A percentile compares a stretch with the other conserved stretches of the same genome.
Evolutionary conservation across 345 rosid species (phyloP).

Genomic region (sweet orange (Citrus sinensis)): DNA sequence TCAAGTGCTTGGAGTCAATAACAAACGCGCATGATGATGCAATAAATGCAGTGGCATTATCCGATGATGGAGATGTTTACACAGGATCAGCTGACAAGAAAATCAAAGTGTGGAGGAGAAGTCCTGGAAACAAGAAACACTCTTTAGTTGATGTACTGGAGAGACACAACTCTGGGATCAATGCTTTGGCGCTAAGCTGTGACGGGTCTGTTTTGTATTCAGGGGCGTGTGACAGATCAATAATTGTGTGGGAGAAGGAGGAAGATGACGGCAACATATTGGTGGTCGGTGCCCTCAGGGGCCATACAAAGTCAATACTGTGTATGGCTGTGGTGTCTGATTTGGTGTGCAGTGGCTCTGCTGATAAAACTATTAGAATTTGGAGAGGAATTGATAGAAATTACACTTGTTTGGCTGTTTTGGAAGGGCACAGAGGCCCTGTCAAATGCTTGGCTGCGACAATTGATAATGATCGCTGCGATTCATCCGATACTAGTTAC

Average conservation of each 20-base stretch:
- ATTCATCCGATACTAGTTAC: slow-evolving; percentile 30
- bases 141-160: slow-evolving; percentile 46
- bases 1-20: slow-evolving; percentile 80
- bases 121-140: slow-evolving; percentile 47
- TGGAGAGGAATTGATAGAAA: slow-evolving; percentile 50
- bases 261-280: slow-evolving; percentile 35
- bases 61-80: slow-evolving; percentile 58
- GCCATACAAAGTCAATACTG: slow-evolving; percentile 71
- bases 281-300: slow-evolving; percentile 57
- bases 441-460: slow-evolving; percentile 82
- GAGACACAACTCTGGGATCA: slow-evolving; percentile 73
- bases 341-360: slow-evolving; percentile 80
- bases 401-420: slow-evolving; percentile 55
- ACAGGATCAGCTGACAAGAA: slow-evolving; percentile 87
- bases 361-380: slow-evolving; percentile 69
- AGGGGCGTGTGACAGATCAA: slow-evolving; percentile 71
- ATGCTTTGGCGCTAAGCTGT: slow-evolving; percentile 65
- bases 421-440: slow-evolving; percentile 84
- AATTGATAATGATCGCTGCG: slow-evolving; percentile 32
- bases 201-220: slow-evolving; percentile 60
- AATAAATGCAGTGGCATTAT: slow-evolving; percentile 64
- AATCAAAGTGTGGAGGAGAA: slow-evolving; percentile 77
- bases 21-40: slow-evolving; percentile 88
- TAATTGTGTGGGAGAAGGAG: slow-evolving; percentile 67
- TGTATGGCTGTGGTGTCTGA: slow-evolving; percentile 56